Evolutionary conservation across 305 asterid genomes (phyloP), one percentile per base, ranked within the genome.

Genomic region (Ruellia speciosa): DNA sequence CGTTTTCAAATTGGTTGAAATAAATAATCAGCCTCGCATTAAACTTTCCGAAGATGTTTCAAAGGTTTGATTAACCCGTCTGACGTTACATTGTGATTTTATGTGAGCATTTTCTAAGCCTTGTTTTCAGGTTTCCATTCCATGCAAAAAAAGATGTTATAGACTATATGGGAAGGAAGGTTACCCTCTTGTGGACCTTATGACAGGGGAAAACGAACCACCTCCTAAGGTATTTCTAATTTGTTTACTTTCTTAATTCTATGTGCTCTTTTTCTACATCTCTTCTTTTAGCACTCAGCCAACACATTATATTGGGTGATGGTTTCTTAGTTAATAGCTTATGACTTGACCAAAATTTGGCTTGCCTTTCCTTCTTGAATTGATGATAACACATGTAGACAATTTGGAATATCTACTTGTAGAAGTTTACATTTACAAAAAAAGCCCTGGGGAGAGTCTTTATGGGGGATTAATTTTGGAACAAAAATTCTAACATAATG

Each of bases 21-120:
- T 93, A 77, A 93, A 93, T 63, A 78, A 79, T 66, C 97, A 93
- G 72, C 99, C 99, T 51, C 93, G 97, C 45, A 93, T 93, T 63
- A 93, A 89, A 71, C 99, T 87, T 56, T 93, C 99, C 43, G 97
- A 93, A 83, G 99, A 89, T 60, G 93, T 93, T 65, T 77, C 97
- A 34, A 93, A 93, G 95, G 99, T 93, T 58, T 71, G 87, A 54
- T 56, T 58, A 35, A 56, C 58, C 62, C 62, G 49, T 72, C 49
- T 58, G 56, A 64, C 58, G 33, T 28, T 20, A 63, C 46, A 13
- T 41, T 52, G 49, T 63, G 54, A 16, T 33, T 67, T 35, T 24
- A 48, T 61, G 47, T 56, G 1, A 1, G 45, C 58, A 55, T 55
- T 65, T 52, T 66, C 58, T 63, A 63, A 60, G 54, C 7, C 70